Evolutionary conservation across 768 basidiomycete species (phyloP), one percentile per base, ranked within the genome.

Genomic region (Candolleomyces efflorescens): DNA sequence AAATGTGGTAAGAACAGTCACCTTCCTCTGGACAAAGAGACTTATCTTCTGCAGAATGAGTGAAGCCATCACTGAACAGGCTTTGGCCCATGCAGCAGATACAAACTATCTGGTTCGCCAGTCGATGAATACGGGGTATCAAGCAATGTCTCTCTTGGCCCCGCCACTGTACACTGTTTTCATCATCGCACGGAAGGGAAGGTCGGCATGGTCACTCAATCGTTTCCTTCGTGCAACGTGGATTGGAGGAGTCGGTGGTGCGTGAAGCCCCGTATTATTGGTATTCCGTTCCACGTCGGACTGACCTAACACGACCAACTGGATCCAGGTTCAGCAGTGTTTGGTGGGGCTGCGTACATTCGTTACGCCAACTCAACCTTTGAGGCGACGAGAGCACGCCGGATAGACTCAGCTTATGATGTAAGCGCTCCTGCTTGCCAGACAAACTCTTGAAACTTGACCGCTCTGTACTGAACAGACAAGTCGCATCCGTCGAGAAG

Each of bases 161-260:
- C 87, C 88, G 12, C 84, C 87, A 9, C 68, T 76, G 5, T 92
- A 91, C 60, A 69, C 77, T 5, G 77, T 75, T 0, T 79, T 83
- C 60, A 68, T 82, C 11, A 61, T 89, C 36, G 73, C 76, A 36
- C 78, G 82, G 61, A 82, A 78, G 58, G 84, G 87, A 7, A 75
- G 81, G 32, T 69, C 73, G 13, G 75, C 82, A 26, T 71, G 90
- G 55, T 80, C 78, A 6, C 63, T 85, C 41, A 91, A 89, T 64
- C 80, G 80, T 24, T 63, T 85, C 15, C 75, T 92, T 37, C 83
- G 88, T 12, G 84, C 88, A 32, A 87, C 87, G 15, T 91, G 89
- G 90, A 64, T 85, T 4, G 85, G 86, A 17, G 87, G 90, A 27
- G 68, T 79, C 17, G 72, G 71, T 51, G 90, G 90, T 84, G 65